These are phyloP conservation scores for Termitomyces sp. DNA, from an alignment of 768 basidiomycete genomes.

Conservation along the genomic window DNA sequence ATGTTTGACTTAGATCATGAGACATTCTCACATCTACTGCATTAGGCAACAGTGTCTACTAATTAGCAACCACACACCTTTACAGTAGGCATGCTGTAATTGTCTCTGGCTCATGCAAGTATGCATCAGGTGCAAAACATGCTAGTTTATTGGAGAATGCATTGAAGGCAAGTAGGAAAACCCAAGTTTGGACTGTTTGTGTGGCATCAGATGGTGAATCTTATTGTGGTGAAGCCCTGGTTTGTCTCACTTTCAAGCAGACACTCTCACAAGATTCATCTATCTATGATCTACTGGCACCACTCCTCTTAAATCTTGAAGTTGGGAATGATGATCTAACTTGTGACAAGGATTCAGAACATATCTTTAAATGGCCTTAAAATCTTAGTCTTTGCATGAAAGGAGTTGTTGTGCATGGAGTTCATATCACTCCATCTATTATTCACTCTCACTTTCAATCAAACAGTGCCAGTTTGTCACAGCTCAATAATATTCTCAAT, in stretches of 20 bases:
- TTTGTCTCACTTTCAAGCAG: constrained; percentile 18
- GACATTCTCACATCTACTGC: neutral
- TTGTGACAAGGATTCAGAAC: constrained; percentile 30
- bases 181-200: constrained; percentile 10
- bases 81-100: neutral
- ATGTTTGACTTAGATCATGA: too few species aligned
- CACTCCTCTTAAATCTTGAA: constrained; percentile 20
- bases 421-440: constrained; percentile 20
- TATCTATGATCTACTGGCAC: constrained; percentile 14
- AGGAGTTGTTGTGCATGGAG: constrained; percentile 19
- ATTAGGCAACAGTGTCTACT: neutral
- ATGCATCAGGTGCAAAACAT: neutral
- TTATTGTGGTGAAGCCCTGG: constrained; percentile 20
- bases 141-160: too few species aligned
- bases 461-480: constrained; percentile 1
- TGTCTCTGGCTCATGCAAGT: neutral
- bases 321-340: constrained; percentile 32
- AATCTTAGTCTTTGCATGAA: constrained; percentile 22
- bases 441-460: constrained; percentile 19
- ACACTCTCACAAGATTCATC: constrained; percentile 15
- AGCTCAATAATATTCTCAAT: too few species aligned
- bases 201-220: constrained; percentile 28
- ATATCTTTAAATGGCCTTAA: constrained; percentile 27
- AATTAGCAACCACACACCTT: neutral
- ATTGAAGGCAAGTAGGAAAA: neutral